These are phyloP conservation scores for Wallacemonas sp. DNA, from an alignment of 208 protist genomes.

Conservation along the genomic window DNA sequence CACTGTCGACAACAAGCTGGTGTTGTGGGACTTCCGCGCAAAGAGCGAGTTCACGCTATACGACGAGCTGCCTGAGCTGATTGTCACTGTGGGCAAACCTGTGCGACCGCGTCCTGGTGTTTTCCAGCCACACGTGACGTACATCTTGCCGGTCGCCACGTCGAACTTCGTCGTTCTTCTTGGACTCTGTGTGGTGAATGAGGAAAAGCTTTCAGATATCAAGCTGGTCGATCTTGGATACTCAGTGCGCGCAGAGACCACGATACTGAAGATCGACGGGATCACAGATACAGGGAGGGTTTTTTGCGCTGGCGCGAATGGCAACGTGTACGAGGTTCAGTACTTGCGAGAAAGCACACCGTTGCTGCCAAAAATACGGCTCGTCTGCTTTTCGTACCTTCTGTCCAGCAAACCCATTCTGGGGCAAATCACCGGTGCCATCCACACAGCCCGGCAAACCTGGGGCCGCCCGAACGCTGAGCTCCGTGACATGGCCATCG, in stretches of 20 bases:
- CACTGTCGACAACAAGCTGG: slow-evolving; percentile 80
- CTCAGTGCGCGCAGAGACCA: slow-evolving; percentile 43
- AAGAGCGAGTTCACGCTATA: slow-evolving; percentile 76
- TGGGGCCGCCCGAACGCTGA: slow-evolving; percentile 52
- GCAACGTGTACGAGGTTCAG: slow-evolving; percentile 75
- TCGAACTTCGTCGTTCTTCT: slow-evolving; percentile 66
- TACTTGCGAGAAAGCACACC: slow-evolving; percentile 73
- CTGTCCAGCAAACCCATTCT: slow-evolving; percentile 59
- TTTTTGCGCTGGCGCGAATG: slow-evolving; percentile 80
- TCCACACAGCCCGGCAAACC: slow-evolving; percentile 44
- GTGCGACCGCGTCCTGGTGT: slow-evolving; percentile 46
- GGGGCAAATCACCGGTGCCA: slow-evolving; percentile 42
- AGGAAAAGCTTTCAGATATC: slow-evolving; percentile 42
- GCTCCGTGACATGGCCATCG: slow-evolving; percentile 73
- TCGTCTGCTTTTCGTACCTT: slow-evolving; percentile 62
- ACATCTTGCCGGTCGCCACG: slow-evolving; percentile 76
- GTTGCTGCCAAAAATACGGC: slow-evolving; percentile 61
- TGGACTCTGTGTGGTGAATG: slow-evolving; percentile 74
- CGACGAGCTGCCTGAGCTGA: slow-evolving; percentile 83
- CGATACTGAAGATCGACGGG: slow-evolving; percentile 63
- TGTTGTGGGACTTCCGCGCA: slow-evolving; percentile 83
- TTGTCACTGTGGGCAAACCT: slow-evolving; percentile 71
- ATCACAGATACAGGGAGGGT: slow-evolving; percentile 45
- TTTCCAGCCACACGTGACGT: slow-evolving; percentile 83
- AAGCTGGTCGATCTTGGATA: slow-evolving; percentile 78